Evolutionary conservation across 208 protist species (phyloP).

Genomic region (Leishmania amazonensis): DNA sequence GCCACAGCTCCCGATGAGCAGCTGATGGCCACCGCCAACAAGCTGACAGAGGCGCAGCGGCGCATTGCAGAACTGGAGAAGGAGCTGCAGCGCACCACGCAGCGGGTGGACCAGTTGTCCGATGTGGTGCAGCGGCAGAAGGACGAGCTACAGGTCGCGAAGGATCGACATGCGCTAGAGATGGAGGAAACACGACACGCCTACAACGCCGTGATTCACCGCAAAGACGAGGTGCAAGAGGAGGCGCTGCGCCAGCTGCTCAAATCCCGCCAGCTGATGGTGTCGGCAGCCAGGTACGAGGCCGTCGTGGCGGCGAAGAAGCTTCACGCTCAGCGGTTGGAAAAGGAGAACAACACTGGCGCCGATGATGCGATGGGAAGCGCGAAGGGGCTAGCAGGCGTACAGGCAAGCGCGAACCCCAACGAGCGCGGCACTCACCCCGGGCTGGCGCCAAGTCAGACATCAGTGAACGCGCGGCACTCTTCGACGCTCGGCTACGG

Average conservation of each 20-base stretch:
- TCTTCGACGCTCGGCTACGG: neutral
- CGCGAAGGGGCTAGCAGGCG: neutral
- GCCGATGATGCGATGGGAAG: neutral
- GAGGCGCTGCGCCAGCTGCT: conserved; percentile 53
- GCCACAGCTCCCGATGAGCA: conserved; percentile 6
- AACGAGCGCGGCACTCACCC: neutral
- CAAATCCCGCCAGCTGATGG: conserved; percentile 47
- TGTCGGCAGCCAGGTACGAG: conserved; percentile 45
- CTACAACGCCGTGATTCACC: conserved; percentile 43
- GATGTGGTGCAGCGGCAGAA: conserved; percentile 48
- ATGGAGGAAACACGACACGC: conserved; percentile 44
- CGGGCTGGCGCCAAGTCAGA: neutral
- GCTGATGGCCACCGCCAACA: conserved; percentile 1
- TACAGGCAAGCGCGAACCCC: neutral
- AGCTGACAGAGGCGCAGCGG: conserved; percentile 21
- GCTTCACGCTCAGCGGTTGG: neutral
- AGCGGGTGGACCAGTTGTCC: conserved; percentile 52
- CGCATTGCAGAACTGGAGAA: conserved; percentile 38
- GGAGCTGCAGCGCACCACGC: conserved; percentile 40
- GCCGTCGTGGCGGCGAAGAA: conserved; percentile 27
- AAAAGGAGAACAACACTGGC: conserved; percentile 24
- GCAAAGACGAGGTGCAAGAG: conserved; percentile 57
- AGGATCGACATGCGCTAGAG: conserved; percentile 49
- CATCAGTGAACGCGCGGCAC: conserved; percentile 11
- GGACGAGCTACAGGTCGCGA: conserved; percentile 36